Percentiles rank a stretch among this genome's conserved stretches.
Evolutionary conservation across 768 basidiomycete species (phyloP).

Genomic region (Suillus decipiens): DNA sequence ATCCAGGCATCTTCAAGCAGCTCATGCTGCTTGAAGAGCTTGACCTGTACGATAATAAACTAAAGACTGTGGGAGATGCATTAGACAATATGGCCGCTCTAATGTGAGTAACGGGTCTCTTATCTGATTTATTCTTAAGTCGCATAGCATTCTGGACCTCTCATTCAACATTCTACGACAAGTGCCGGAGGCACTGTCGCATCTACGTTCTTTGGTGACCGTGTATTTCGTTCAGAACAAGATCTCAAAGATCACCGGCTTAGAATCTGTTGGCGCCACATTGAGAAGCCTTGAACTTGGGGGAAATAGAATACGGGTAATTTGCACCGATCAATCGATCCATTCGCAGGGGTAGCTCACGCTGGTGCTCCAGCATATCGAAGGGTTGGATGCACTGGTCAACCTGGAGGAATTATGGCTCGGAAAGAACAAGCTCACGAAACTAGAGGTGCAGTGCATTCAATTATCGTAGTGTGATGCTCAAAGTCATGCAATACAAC

Average conservation of each 20-base stretch:
- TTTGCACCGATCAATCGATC: conserved; percentile 27
- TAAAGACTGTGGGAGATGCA: conserved; percentile 72
- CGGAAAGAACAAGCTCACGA: conserved; percentile 95
- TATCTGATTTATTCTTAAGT: conserved; percentile 6
- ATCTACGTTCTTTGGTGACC: conserved; percentile 64
- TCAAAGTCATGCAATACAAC: conserved; percentile 1
- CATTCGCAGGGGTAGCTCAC: conserved; percentile 5
- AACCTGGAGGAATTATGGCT: conserved; percentile 94
- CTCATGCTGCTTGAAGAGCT: conserved; percentile 80
- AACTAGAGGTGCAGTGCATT: conserved; percentile 65
- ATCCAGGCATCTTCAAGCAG: conserved; percentile 68
- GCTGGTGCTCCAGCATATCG: conserved; percentile 66
- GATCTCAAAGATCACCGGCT: conserved; percentile 75
- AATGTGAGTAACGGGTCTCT: conserved; percentile 43
- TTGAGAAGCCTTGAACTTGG: conserved; percentile 89
- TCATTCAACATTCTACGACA: conserved; percentile 90
- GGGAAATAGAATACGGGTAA: conserved; percentile 87
- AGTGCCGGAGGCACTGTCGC: conserved; percentile 62
- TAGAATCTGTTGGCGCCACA: conserved; percentile 54
- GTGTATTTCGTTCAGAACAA: conserved; percentile 97
- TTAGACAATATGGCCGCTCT: conserved; percentile 58
- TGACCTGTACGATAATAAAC: conserved; percentile 94
- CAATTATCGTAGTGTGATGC: conserved; percentile 2
- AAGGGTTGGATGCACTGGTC: conserved; percentile 76
- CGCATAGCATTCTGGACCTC: conserved; percentile 75